A percentile compares a stretch with the other conserved stretches of the same genome.
Evolutionary conservation across 2,329 filamentous ascomycete genomes (phyloP).

Genomic region (Botrytis deweyae): DNA sequence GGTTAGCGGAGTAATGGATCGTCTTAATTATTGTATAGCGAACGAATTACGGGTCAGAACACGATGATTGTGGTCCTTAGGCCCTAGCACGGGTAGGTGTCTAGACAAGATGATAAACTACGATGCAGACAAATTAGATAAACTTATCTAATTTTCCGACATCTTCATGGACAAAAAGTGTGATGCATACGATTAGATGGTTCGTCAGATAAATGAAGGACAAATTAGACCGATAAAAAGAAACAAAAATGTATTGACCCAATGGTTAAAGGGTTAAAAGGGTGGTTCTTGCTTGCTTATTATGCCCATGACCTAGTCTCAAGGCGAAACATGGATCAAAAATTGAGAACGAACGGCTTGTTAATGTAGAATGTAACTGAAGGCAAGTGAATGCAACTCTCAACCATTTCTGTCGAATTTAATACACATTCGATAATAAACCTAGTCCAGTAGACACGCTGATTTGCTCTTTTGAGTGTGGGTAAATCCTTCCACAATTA

Average conservation of each 20-base stretch:
- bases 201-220: conserved; percentile 1
- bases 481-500: conserved; percentile 20
- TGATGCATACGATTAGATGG: not conserved
- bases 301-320: conserved; percentile 16
- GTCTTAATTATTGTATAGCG: conserved; percentile 8
- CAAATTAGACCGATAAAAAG: not conserved
- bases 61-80: conserved; percentile 2
- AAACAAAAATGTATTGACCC: not conserved
- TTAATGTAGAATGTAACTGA: conserved; percentile 14
- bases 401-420: conserved; percentile 15
- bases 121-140: conserved; percentile 7
- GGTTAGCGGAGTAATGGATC: conserved; percentile 18
- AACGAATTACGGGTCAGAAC: conserved; percentile 9
- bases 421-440: conserved; percentile 3
- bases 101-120: conserved; percentile 1
- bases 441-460: conserved; percentile 7
- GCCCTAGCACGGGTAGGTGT: conserved; percentile 3
- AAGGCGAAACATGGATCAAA: conserved; percentile 10
- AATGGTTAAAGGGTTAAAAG: conserved; percentile 7
- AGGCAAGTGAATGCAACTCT: conserved; percentile 10
- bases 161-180: not conserved
- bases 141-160: conserved; percentile 10
- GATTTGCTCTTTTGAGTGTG: conserved; percentile 18
- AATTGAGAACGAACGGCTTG: conserved; percentile 16
- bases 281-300: conserved; percentile 12